Conservation (phyloP, 495 filamentous ascomycete genomes). For the Acidomyces sp. region DNA sequence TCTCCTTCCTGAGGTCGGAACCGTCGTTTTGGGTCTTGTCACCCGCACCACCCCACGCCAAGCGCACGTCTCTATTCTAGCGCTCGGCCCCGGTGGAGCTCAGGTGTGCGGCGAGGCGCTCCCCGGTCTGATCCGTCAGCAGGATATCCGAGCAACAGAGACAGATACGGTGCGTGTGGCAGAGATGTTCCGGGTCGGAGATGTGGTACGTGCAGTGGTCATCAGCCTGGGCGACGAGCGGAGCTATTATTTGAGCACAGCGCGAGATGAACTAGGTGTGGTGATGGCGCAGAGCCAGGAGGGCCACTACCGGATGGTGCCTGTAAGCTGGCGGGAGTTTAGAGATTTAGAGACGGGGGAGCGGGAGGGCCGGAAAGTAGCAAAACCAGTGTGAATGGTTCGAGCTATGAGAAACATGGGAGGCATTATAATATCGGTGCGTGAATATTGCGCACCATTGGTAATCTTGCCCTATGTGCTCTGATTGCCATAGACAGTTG, state of each 20-base stretch:
- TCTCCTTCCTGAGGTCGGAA: constrained; percentile 55
- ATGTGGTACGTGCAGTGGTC: constrained; percentile 81
- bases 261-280: constrained; percentile 80
- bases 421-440: too few species aligned
- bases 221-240: constrained; percentile 79
- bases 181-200: constrained; percentile 84
- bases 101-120: constrained; percentile 29
- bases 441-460: too few species aligned
- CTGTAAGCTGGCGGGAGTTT: constrained; percentile 91
- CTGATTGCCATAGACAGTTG: too few species aligned
- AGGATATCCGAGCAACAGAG: constrained; percentile 90
- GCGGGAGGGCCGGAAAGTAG: constrained; percentile 79
- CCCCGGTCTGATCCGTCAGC: constrained; percentile 45
- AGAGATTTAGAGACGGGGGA: constrained; percentile 65
- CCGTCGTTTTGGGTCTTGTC: constrained; percentile 68
- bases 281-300: constrained; percentile 88
- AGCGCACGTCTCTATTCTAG: constrained; percentile 66
- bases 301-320: constrained; percentile 65
- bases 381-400: too few species aligned
- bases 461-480: too few species aligned
- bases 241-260: constrained; percentile 85
- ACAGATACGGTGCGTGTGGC: constrained; percentile 85
- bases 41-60: constrained; percentile 71
- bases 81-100: constrained; percentile 33
- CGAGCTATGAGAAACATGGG: too few species aligned